Evolutionary conservation across 495 filamentous ascomycete species (phyloP).

Genomic region (Podospora anserina): DNA sequence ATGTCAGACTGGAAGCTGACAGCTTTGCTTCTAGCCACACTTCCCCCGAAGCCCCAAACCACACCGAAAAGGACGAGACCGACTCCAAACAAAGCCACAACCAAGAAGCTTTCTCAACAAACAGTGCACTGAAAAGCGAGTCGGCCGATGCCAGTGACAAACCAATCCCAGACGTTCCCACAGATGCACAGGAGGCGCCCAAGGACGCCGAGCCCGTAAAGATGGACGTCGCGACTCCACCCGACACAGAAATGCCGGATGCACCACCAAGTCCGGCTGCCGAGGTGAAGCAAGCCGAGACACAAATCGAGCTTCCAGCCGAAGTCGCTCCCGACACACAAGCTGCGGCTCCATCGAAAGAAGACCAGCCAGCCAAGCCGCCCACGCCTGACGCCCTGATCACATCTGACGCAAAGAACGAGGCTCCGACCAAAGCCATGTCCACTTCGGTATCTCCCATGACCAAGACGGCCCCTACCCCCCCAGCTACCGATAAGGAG

Average conservation of each 20-base stretch:
- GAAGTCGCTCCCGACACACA: background rate
- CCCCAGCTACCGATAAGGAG: conserved; percentile 9
- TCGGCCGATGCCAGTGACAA: conserved; percentile 2
- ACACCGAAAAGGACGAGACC: background rate
- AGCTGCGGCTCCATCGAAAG: background rate
- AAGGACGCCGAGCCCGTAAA: conserved; percentile 18
- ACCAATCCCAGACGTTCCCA: background rate
- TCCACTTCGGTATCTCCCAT: background rate
- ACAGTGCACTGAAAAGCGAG: conserved; percentile 15
- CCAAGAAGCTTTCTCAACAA: conserved; percentile 28
- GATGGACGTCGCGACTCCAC: conserved; percentile 13
- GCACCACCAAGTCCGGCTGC: conserved; percentile 20
- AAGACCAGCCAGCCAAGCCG: background rate
- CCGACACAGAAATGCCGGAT: conserved; percentile 36
- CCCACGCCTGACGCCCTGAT: background rate
- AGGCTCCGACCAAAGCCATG: background rate
- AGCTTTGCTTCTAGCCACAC: conserved; percentile 20
- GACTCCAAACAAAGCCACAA: conserved; percentile 14
- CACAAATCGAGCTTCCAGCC: background rate
- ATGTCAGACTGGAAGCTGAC: background rate
- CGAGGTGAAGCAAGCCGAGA: conserved; percentile 9
- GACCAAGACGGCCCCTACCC: background rate
- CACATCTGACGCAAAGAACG: background rate
- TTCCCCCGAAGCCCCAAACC: conserved; percentile 10
- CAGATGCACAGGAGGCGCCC: conserved; percentile 16